Conservation (phyloP, 495 filamentous ascomycete genomes). For the Patellaria atrata region DNA sequence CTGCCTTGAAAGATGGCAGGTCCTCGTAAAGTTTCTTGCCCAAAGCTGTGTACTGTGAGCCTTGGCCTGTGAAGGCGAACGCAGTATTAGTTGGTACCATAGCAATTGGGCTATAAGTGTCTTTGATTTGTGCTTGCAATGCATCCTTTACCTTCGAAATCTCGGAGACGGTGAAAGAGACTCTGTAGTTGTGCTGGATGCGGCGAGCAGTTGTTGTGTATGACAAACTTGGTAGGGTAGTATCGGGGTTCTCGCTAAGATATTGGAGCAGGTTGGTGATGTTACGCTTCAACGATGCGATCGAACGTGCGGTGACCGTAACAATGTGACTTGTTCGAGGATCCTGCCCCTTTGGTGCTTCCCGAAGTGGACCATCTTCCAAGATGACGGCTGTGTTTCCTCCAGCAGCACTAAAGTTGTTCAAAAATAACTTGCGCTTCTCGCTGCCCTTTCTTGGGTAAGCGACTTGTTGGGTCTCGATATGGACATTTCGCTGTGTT, state of each 20-base stretch:
- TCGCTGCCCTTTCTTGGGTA: conserved; percentile 49
- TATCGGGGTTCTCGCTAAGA: conserved; percentile 34
- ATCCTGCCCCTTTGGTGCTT: conserved; percentile 36
- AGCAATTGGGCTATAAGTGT: conserved; percentile 31
- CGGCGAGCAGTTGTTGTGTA: conserved; percentile 33
- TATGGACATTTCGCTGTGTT: conserved; percentile 59
- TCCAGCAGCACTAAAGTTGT: conserved; percentile 33
- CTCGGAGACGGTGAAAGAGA: conserved; percentile 26
- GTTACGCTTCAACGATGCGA: conserved; percentile 41
- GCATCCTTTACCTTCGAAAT: conserved; percentile 28
- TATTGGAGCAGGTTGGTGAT: conserved; percentile 36
- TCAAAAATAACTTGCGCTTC: conserved; percentile 44
- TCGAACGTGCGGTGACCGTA: conserved; percentile 39
- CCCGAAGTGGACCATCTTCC: conserved; percentile 36
- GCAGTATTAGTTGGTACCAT: conserved; percentile 33
- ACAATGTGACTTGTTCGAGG: conserved; percentile 36
- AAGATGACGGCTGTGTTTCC: conserved; percentile 34
- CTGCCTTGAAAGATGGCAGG: conserved; percentile 49
- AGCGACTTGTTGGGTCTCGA: conserved; percentile 42
- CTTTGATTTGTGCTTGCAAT: conserved; percentile 28
- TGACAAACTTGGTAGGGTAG: conserved; percentile 27
- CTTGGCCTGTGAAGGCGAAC: conserved; percentile 41
- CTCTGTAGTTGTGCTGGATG: conserved; percentile 33
- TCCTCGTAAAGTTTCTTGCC: conserved; percentile 56
- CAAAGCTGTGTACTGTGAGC: conserved; percentile 45